Evolutionary conservation across 2,329 filamentous ascomycete genomes (phyloP).

Genomic region (Paradendryphiella salina): DNA sequence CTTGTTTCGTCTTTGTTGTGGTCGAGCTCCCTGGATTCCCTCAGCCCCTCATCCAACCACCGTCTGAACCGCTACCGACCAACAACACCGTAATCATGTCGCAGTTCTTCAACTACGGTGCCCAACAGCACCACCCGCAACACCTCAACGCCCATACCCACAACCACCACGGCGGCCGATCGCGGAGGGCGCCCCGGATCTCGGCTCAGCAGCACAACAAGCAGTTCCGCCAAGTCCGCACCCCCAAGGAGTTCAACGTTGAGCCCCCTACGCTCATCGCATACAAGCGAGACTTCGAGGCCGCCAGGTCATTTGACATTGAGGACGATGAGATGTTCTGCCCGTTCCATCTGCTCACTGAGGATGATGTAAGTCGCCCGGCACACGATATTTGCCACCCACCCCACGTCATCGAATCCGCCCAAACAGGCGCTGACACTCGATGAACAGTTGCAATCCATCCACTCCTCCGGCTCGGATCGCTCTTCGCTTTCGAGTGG

Average conservation of each 20-base stretch:
- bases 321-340: conserved; percentile 97
- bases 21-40: conserved; percentile 17
- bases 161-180: conserved; percentile 81
- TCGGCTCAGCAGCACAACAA: conserved; percentile 83
- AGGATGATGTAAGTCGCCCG: conserved; percentile 74
- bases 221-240: conserved; percentile 82
- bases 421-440: conserved; percentile 39
- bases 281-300: conserved; percentile 88
- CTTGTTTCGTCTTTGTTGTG: conserved; percentile 36
- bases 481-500: conserved; percentile 93
- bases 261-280: conserved; percentile 75
- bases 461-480: conserved; percentile 86
- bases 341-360: conserved; percentile 80
- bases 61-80: conserved; percentile 23
- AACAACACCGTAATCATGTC: conserved; percentile 47
- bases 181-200: conserved; percentile 79
- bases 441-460: conserved; percentile 74
- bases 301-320: conserved; percentile 88
- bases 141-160: conserved; percentile 64
- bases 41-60: conserved; percentile 25
- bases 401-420: conserved; percentile 27
- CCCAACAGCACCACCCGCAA: conserved; percentile 49
- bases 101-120: conserved; percentile 54
- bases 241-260: conserved; percentile 77
- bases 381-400: conserved; percentile 30